Conservation (phyloP, 1,284 basidiomycete genomes). For the Cystobasidium sp. region DNA sequence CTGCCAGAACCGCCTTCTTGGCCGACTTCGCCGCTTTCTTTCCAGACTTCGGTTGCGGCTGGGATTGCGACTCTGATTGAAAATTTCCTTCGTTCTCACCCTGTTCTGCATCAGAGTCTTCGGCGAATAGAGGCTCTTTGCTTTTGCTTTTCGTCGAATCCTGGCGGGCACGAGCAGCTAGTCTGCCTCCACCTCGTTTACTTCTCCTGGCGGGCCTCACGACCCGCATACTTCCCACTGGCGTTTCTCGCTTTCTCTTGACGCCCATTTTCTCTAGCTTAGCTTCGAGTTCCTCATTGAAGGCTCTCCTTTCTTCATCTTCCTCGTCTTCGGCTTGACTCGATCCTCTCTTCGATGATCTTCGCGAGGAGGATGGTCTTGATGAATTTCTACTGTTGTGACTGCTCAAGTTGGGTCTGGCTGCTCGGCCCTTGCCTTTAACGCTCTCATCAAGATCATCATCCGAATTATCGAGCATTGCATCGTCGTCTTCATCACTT, state of each 20-base stretch:
- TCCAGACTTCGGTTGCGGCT: constrained; percentile 1
- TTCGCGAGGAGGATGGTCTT: constrained; percentile 13
- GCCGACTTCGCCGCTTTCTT: constrained; percentile 7
- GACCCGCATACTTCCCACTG: constrained; percentile 29
- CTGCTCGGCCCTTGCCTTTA: background rate
- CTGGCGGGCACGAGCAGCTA: constrained; percentile 17
- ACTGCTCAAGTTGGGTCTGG: constrained; percentile 1
- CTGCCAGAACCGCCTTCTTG: constrained; percentile 17
- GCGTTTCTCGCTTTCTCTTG: constrained; percentile 34
- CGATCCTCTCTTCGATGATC: constrained; percentile 25
- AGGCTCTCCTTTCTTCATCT: constrained; percentile 22
- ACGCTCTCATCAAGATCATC: background rate
- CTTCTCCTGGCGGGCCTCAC: constrained; percentile 40
- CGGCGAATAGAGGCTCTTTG: constrained; percentile 23
- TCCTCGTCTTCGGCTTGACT: constrained; percentile 26
- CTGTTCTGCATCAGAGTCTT: constrained; percentile 12
- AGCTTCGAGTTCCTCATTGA: constrained; percentile 35
- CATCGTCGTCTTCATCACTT: constrained; percentile 43
- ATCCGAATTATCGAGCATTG: background rate
- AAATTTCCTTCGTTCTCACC: background rate
- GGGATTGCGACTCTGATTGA: background rate
- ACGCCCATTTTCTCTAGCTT: constrained; percentile 41
- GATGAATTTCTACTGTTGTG: constrained; percentile 7
- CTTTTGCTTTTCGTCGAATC: background rate
- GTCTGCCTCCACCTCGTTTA: constrained; percentile 19